Conservation (phyloP, 768 basidiomycete species). For the Leucocoprinus sp. region DNA sequence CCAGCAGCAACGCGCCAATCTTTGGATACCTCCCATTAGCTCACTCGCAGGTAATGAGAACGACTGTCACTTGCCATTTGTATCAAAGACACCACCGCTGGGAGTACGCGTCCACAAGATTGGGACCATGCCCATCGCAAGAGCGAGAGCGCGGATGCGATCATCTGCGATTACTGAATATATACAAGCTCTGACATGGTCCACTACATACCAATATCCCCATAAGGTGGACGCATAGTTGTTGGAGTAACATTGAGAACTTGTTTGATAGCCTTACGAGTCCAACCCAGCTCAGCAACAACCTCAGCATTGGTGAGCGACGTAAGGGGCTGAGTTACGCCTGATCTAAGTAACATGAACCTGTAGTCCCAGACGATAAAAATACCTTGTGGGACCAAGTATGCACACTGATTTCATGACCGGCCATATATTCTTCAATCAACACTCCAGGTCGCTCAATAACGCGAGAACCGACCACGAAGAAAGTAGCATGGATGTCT, state of each 20-base stretch:
- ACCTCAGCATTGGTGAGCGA: conserved; percentile 72
- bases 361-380: too few species aligned
- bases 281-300: conserved; percentile 92
- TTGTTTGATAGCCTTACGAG: conserved; percentile 73
- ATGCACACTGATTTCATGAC: conserved; percentile 78
- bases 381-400: conserved; percentile 81
- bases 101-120: conserved; percentile 82
- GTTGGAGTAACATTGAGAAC: conserved; percentile 72
- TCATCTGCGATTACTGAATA: conserved; percentile 41
- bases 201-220: conserved; percentile 61
- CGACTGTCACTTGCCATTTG: conserved; percentile 44
- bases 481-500: conserved; percentile 77
- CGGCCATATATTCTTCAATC: conserved; percentile 70
- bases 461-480: conserved; percentile 81
- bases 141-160: conserved; percentile 82
- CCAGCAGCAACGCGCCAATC: conserved; percentile 90
- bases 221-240: conserved; percentile 74
- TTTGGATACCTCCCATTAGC: too few species aligned
- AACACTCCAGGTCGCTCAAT: conserved; percentile 71
- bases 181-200: not conserved
- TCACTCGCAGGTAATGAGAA: conserved; percentile 1
- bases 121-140: conserved; percentile 88
- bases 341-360: not conserved
- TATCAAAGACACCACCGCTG: conserved; percentile 52
- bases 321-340: conserved; percentile 45